Evolutionary conservation across 2,329 filamentous ascomycete genomes (phyloP).

Genomic region (Pyrenochaeta sp.): DNA sequence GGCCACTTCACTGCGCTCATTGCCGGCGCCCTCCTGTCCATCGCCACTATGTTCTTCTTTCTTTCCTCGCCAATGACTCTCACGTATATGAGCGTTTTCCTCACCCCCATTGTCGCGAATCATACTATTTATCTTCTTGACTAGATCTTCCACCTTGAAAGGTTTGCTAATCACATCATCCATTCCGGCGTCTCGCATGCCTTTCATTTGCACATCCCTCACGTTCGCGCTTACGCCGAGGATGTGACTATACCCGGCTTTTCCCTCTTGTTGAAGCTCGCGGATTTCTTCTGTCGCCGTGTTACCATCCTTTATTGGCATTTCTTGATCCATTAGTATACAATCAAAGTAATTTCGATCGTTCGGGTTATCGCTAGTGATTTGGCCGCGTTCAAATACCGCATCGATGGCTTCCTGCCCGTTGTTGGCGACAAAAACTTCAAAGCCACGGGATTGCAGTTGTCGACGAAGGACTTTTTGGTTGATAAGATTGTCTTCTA

Average conservation of each 20-base stretch:
- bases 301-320: constrained; percentile 56
- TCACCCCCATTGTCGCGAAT: constrained; percentile 13
- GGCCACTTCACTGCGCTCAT: neutral
- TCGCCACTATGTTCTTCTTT: neutral
- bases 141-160: constrained; percentile 48
- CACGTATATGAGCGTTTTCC: constrained; percentile 5
- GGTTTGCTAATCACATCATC: constrained; percentile 52
- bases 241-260: constrained; percentile 44
- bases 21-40: neutral
- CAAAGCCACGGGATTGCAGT: constrained; percentile 54
- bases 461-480: constrained; percentile 60
- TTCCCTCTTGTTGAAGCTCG: constrained; percentile 44
- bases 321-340: constrained; percentile 56
- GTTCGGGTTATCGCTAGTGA: constrained; percentile 12
- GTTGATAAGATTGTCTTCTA: constrained; percentile 61
- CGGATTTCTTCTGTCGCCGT: constrained; percentile 52
- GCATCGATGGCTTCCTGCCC: constrained; percentile 56
- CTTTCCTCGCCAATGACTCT: neutral
- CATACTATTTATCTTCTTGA: constrained; percentile 37
- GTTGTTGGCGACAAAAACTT: constrained; percentile 54
- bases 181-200: constrained; percentile 49
- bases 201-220: constrained; percentile 42
- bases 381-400: constrained; percentile 41
- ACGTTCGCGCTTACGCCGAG: constrained; percentile 53
- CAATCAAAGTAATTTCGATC: constrained; percentile 49